Evolutionary conservation across 2,329 filamentous ascomycete genomes (phyloP), one percentile per base, ranked within the genome.

Genomic region (Venturiaceae sp.): DNA sequence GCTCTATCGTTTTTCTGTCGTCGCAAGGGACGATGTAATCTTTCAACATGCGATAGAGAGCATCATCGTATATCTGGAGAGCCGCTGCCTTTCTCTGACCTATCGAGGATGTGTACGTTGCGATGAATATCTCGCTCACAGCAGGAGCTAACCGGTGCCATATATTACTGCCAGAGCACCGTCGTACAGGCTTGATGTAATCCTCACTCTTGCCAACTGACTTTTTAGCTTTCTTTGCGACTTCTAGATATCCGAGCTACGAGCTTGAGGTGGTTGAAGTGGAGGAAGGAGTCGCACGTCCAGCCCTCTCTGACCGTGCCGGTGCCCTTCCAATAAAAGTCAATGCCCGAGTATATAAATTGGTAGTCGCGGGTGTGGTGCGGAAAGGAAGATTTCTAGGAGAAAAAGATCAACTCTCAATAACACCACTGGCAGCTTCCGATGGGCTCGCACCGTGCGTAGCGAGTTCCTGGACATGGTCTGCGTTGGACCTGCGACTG

Each of bases 271-370:
- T 71, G 68, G 33, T 66, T 67, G 58, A 64, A 70, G 1, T 62
- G 60, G 3, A 68, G 39, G 8, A 63, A 63, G 5, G 57, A 53
- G 0, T 68, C 69, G 53, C 64, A 69, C 4, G 33, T 59, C 1
- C 65, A 55, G 3, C 55, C 44, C 53, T 68, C 66, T 26, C 61
- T 62, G 11, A 68, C 66, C 3, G 64, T 67, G 14, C 64, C 62
- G 3, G 69, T 71, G 5, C 68, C 68, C 55, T 69, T 71, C 69
- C 69, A 72, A 55, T 62, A 66, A 56, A 71, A 71, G 14, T 69
- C 66, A 3, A 71, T 57, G 7, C 62, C 65, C 0, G 6, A 36
- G 54, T 65, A 70, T 0, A 53, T 39, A 53, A 71, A 71, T 6
- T 65, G 60, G 53, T 71, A 70, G 8, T 60, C 50, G 32, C 69